Base-by-base conservation (phyloP, 768 basidiomycete genomes). In the Leccinum truebloodii region DNA sequence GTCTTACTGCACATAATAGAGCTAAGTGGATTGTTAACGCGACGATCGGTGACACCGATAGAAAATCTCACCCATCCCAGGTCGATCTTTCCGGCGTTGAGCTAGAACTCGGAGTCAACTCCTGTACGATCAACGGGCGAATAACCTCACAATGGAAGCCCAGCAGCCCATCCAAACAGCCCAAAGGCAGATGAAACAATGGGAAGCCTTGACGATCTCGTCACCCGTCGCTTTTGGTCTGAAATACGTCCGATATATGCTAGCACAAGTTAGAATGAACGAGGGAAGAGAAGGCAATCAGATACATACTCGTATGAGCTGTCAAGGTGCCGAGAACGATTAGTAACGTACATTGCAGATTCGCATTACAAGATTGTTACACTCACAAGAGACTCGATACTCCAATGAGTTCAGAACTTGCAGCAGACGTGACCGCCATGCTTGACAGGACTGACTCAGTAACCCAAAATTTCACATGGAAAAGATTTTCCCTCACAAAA, bases 391-490 rank as follows among this genome's bases (percentile, higher is more conserved):
- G 69, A 66, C 75, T 76, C 1, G 76, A 77, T 14, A 77, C 80
- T 6, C 78, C 80, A 39, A 81, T 80, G 35, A 81, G 71, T 61
- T 82, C 80, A 10, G 80, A 73, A 63, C 78, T 78, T 16, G 78
- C 74, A 7, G 81, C 78, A 35, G 77, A 77, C 4, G 80, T 82
- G 18, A 81, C 81, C 12, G 80, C 80, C 80, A 80, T 81, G 60
- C 74, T 75, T 20, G 37, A 53, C 12, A 30, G 20, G 28, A 22
- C 41, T 59, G 16, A 13, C 4, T 32, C 10, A 57, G 58, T 8
- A 35, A 24, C 18, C 26, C 14, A 41, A n/a, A 41, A n/a, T 26
- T 26, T 55, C n/a, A n/a, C 26, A 6, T 28, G 22, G 8, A 7
- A 3, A 3, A 39, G 14, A 24, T 5, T 35, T 50, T 39, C 12